phyloP scores from a whole-genome alignment of 1,284 basidiomycete genomes.

The Trichosporon sp. region DNA sequence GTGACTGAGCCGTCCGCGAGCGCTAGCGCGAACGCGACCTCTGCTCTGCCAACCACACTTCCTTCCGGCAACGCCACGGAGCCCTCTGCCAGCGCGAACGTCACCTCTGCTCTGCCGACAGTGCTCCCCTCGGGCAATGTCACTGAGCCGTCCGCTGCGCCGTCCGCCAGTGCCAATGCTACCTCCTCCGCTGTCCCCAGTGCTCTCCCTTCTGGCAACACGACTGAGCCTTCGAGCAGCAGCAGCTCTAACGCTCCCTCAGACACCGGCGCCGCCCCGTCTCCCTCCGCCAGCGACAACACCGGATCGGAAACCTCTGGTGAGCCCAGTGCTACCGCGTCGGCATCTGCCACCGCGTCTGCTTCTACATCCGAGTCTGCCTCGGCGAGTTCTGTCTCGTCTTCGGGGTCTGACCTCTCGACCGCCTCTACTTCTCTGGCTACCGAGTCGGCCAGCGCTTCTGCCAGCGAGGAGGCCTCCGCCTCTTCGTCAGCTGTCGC shows the following conservation, averaged over 20 bases:
- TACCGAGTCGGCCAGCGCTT: conserved; percentile 5
- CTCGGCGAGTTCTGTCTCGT: not conserved
- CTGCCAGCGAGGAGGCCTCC: conserved; percentile 5
- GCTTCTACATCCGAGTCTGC: not conserved
- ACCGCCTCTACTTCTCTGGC: not conserved
- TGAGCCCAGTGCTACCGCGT: not conserved
- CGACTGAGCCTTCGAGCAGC: not conserved
- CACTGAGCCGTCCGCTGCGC: not conserved
- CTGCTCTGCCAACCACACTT: not conserved
- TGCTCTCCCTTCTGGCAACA: not conserved
- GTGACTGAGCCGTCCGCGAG: not conserved
- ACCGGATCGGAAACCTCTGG: not conserved
- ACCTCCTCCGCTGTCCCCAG: not conserved
- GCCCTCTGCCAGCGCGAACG: not conserved
- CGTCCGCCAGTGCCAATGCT: not conserved
- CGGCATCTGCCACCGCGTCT: not conserved
- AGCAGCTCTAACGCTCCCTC: not conserved
- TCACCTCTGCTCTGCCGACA: not conserved
- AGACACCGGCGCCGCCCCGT: too few relatives aligned
- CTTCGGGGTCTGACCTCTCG: not conserved
- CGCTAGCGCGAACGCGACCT: not conserved
- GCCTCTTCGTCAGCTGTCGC: not conserved
- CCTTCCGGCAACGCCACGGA: not conserved
- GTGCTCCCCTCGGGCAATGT: not conserved
- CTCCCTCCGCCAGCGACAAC: not conserved